A percentile compares a stretch with the other conserved stretches of the same genome.
These are phyloP conservation scores for Odontarrhena argentea DNA, from an alignment of 345 rosid species.

Conservation along the genomic window DNA sequence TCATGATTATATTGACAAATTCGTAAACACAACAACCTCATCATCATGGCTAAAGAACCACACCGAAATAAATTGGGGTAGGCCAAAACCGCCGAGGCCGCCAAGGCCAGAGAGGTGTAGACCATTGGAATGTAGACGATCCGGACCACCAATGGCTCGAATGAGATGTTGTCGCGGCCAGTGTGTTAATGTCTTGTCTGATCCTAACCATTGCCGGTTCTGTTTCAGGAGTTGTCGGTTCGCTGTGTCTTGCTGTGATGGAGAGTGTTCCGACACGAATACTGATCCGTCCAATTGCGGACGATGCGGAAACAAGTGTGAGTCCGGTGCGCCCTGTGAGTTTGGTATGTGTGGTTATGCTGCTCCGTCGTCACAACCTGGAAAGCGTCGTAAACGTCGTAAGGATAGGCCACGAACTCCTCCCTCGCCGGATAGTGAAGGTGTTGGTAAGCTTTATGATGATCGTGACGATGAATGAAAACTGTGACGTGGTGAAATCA, in stretches of 20 bases:
- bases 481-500: conserved; percentile 9
- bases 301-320: conserved; percentile 40
- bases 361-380: conserved; percentile 29
- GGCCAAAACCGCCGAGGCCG: conserved; percentile 6
- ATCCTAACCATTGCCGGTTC: conserved; percentile 41
- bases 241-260: conserved; percentile 29
- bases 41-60: conserved; percentile 37
- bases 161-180: conserved; percentile 42
- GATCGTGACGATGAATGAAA: conserved; percentile 30
- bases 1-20: conserved; percentile 9
- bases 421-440: conserved; percentile 28
- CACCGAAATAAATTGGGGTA: conserved; percentile 12
- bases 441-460: conserved; percentile 14
- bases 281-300: conserved; percentile 38
- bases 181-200: conserved; percentile 39
- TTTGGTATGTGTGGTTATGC: conserved; percentile 47
- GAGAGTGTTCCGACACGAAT: conserved; percentile 35
- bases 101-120: conserved; percentile 33
- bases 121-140: conserved; percentile 29
- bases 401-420: conserved; percentile 24
- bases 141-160: conserved; percentile 37
- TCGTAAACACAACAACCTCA: conserved; percentile 11
- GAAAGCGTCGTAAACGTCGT: conserved; percentile 26
- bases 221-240: conserved; percentile 36
- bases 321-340: conserved; percentile 36